These are phyloP conservation scores for Fragilaria crotonensis DNA, from an alignment of 108 stramenopile species.

Conservation along the genomic window DNA sequence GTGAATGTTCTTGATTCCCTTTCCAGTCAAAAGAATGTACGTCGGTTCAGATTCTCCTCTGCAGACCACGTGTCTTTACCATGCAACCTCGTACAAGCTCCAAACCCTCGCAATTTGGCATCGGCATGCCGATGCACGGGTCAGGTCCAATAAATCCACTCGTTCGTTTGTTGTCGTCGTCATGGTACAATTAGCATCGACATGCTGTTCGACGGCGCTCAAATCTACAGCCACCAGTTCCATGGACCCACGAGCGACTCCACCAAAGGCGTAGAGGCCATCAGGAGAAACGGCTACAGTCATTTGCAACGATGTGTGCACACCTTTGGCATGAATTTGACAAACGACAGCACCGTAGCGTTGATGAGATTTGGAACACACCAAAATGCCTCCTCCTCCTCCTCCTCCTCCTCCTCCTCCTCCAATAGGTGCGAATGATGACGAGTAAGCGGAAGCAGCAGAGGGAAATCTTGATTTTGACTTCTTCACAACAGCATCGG, in stretches of 20 bases:
- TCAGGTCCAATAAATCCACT: conserved; percentile 50
- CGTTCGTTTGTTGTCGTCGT: no score
- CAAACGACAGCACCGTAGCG: conserved; percentile 74
- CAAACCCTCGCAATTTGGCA: conserved; percentile 94
- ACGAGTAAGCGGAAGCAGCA: background rate
- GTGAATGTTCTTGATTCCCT: conserved; percentile 97
- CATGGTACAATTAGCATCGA: background rate
- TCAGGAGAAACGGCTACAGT: conserved; percentile 81
- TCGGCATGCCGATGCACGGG: conserved; percentile 82
- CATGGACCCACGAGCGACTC: conserved; percentile 84
- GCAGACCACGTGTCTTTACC: background rate
- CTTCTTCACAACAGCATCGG: background rate
- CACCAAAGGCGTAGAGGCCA: conserved; percentile 88
- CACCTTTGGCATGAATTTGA: conserved; percentile 88
- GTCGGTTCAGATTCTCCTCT: conserved; percentile 13
- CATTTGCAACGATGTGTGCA: conserved; percentile 76
- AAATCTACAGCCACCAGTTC: conserved; percentile 85
- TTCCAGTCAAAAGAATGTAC: conserved; percentile 87
- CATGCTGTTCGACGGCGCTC: conserved; percentile 31
- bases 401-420: no score
- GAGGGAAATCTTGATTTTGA: background rate
- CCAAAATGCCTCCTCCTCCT: conserved; percentile 9
- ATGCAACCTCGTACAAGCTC: conserved; percentile 66
- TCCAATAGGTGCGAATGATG: no score
- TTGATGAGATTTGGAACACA: conserved; percentile 45